Percentiles rank a stretch among this genome's conserved stretches.
Evolutionary conservation across 2,329 filamentous ascomycete species (phyloP).

Genomic region (Ophiostoma tasmaniense): DNA sequence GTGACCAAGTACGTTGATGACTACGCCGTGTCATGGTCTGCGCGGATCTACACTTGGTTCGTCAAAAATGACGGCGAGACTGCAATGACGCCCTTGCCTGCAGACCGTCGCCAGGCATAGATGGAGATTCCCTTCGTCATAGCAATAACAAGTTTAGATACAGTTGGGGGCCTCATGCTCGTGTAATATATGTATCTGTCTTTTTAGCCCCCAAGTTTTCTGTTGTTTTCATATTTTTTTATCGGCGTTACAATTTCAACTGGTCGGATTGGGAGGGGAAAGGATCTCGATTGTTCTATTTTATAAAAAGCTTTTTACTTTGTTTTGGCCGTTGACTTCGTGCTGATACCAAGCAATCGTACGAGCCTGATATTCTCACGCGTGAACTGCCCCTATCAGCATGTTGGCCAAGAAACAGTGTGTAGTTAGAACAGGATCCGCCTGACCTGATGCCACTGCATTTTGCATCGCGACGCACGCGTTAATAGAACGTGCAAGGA

Average conservation of each 20-base stretch:
- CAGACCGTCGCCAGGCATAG: background rate
- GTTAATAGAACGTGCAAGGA: background rate
- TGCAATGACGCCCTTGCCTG: background rate
- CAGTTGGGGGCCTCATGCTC: no score
- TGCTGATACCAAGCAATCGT: background rate
- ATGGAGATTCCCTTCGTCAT: background rate
- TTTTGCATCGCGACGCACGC: background rate
- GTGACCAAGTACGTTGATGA: slow-evolving; percentile 50
- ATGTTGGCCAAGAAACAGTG: background rate
- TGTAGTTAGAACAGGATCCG: background rate
- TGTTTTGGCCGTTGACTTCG: background rate
- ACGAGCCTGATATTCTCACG: background rate
- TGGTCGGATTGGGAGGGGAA: background rate
- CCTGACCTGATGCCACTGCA: background rate
- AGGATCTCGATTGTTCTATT: background rate
- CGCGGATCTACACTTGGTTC: slow-evolving; percentile 44
- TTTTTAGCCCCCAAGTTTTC: background rate
- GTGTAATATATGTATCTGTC: background rate
- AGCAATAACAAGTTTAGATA: no score
- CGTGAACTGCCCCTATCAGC: background rate
- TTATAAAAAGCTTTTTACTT: background rate
- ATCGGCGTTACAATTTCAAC: background rate
- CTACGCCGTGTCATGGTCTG: slow-evolving; percentile 48
- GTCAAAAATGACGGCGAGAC: background rate
- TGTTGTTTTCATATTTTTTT: background rate